phyloP scores from a whole-genome alignment of 1,284 basidiomycete genomes.

The Waitea zeae region DNA sequence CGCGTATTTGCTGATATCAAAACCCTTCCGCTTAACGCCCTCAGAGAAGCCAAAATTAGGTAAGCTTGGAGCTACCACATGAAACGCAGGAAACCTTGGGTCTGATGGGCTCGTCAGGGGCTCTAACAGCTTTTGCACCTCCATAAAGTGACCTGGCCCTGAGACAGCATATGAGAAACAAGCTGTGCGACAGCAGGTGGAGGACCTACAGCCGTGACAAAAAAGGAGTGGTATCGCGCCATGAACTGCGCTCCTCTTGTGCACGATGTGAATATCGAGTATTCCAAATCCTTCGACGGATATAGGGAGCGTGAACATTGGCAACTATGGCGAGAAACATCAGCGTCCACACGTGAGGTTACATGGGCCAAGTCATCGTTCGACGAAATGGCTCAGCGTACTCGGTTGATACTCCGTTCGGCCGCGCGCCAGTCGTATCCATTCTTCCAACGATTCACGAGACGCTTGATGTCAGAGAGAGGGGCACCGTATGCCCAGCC shows the following conservation, averaged over 20 bases:
- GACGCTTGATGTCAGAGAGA: constrained; percentile 19
- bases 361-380: too few species aligned
- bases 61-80: constrained; percentile 35
- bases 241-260: constrained; percentile 16
- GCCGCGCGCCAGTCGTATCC: constrained; percentile 24
- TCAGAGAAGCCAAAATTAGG: constrained; percentile 40
- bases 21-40: constrained; percentile 19
- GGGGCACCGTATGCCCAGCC: constrained; percentile 22
- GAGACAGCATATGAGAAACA: too few species aligned
- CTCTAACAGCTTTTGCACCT: constrained; percentile 31
- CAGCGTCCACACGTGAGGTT: too few species aligned
- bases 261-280: constrained; percentile 25
- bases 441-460: constrained; percentile 20
- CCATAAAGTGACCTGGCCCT: constrained; percentile 47
- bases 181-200: too few species aligned
- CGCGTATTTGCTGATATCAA: constrained; percentile 12
- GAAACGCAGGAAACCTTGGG: too few species aligned
- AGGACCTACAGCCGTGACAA: constrained; percentile 26
- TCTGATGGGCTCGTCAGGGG: constrained; percentile 25
- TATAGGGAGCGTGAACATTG: constrained; percentile 25
- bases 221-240: constrained; percentile 28
- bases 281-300: constrained; percentile 17
- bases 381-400: too few species aligned
- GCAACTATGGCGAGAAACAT: too few species aligned
- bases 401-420: constrained; percentile 22